phyloP scores from a whole-genome alignment of 179 eudicot species.

The Corrigiola litoralis region DNA sequence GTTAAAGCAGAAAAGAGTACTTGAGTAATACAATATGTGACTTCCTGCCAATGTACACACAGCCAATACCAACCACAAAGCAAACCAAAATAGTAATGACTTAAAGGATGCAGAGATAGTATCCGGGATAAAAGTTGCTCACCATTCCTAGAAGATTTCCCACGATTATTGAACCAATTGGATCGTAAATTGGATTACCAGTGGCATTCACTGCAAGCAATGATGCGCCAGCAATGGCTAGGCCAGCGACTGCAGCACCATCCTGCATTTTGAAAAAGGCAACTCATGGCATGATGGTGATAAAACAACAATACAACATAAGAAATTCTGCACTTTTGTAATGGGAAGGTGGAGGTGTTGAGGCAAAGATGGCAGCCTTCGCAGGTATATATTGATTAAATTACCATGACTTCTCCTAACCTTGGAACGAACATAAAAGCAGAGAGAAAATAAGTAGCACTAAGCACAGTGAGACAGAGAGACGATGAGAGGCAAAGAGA shows the following conservation, averaged over 20 bases:
- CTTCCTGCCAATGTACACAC: not conserved
- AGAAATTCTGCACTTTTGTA: no score
- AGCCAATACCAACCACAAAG: not conserved
- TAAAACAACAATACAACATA: no score
- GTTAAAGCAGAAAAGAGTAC: not conserved
- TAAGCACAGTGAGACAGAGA: not conserved
- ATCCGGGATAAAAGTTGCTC: conserved; percentile 10
- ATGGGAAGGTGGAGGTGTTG: no score
- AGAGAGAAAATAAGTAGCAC: no score
- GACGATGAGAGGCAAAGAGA: not conserved
- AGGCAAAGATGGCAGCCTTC: no score
- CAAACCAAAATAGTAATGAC: not conserved
- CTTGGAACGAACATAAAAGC: no score
- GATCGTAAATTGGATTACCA: conserved; percentile 91
- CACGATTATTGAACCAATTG: conserved; percentile 89
- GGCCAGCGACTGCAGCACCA: conserved; percentile 96
- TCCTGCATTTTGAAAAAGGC: conserved; percentile 48
- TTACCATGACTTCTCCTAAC: no score
- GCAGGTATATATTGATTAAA: no score
- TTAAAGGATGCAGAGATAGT: not conserved
- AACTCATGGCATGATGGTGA: not conserved
- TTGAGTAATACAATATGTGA: no score
- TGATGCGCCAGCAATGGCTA: conserved; percentile 82
- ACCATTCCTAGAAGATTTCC: conserved; percentile 98
- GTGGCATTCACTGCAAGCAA: conserved; percentile 83